Evolutionary conservation across 2,329 filamentous ascomycete genomes (phyloP).

Genomic region (Fonsecaea erecta): DNA sequence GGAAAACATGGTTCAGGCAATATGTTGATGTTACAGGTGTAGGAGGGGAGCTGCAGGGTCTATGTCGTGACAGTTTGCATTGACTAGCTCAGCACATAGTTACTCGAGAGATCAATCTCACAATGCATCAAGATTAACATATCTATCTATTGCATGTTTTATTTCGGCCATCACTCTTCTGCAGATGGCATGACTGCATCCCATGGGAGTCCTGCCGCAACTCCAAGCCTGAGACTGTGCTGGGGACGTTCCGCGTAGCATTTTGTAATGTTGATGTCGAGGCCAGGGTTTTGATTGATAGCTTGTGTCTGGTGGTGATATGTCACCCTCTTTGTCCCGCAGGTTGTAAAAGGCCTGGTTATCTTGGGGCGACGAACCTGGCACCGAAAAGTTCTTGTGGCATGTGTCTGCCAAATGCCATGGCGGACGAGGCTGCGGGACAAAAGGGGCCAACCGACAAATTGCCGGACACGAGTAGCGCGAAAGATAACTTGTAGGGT

Average conservation of each 20-base stretch:
- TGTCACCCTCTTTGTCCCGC: neutral
- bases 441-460: neutral
- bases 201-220: neutral
- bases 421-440: neutral
- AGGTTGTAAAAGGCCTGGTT: neutral
- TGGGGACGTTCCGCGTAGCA: neutral
- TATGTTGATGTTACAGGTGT: conserved; percentile 24
- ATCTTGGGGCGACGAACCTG: neutral
- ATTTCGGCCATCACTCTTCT: neutral
- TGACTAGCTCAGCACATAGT: conserved; percentile 18
- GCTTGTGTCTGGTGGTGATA: neutral
- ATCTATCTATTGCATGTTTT: neutral
- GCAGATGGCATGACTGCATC: too few relatives aligned
- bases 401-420: neutral
- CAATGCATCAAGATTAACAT: conserved; percentile 13
- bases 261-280: neutral
- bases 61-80: conserved; percentile 23
- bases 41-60: conserved; percentile 13
- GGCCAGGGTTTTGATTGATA: neutral
- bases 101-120: conserved; percentile 15
- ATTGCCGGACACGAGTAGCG: too few relatives aligned
- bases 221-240: neutral
- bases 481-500: too few relatives aligned
- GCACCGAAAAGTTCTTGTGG: neutral
- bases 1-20: conserved; percentile 17